Evolutionary conservation across 805 yeast genomes (phyloP).

Genomic region (Candida glaebosa): DNA sequence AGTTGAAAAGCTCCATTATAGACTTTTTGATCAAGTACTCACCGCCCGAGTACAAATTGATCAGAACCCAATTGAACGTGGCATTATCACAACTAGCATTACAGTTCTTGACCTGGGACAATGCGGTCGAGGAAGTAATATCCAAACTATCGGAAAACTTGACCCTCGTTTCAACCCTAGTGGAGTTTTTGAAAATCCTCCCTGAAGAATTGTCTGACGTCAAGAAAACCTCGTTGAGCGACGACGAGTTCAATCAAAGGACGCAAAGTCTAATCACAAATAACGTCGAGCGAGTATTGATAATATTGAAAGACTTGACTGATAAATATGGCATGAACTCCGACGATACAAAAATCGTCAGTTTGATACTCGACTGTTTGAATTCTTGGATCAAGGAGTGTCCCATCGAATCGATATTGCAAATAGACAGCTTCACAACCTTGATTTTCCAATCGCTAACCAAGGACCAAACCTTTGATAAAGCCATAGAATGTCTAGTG

Average conservation of each 20-base stretch:
- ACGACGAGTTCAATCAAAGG: constrained; percentile 71
- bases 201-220: constrained; percentile 89
- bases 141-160: constrained; percentile 38
- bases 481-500: constrained; percentile 82
- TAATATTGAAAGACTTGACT: constrained; percentile 52
- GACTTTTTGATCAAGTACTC: constrained; percentile 49
- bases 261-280: constrained; percentile 58
- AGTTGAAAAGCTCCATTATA: constrained; percentile 68
- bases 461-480: constrained; percentile 71
- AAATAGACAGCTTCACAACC: constrained; percentile 59
- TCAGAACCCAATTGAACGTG: constrained; percentile 80
- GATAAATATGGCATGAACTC: constrained; percentile 13
- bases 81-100: constrained; percentile 80
- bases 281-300: constrained; percentile 67
- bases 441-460: constrained; percentile 61
- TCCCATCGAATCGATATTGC: constrained; percentile 66
- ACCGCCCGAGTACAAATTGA: constrained; percentile 42
- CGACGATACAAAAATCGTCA: constrained; percentile 27
- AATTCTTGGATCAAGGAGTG: constrained; percentile 91
- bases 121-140: constrained; percentile 68
- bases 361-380: constrained; percentile 66
- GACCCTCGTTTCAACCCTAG: constrained; percentile 39
- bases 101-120: constrained; percentile 70
- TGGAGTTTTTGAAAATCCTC: constrained; percentile 79
- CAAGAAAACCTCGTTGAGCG: constrained; percentile 72